Base-by-base conservation (phyloP, 2,329 filamentous ascomycete genomes). In the Colletotrichum zoysiae region DNA sequence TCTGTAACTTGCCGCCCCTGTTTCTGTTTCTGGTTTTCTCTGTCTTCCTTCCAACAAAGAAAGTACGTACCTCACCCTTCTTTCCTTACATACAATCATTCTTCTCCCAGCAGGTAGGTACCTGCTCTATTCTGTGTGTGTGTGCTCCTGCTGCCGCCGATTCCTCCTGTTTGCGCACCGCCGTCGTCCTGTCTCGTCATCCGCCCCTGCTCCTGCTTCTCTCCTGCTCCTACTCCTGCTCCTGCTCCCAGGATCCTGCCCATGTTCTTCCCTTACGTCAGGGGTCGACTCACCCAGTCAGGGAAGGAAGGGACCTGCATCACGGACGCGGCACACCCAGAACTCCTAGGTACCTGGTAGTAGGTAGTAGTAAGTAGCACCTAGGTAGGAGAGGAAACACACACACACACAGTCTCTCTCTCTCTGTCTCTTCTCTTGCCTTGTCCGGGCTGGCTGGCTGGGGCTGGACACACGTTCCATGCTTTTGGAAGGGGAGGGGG, bases 281-380 rank as follows among this genome's bases (percentile, higher is more conserved):
- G 69, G 55, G 53, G 18, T 55, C 60, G n/a, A 26, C n/a, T 56
- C 58, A 40, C 33, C 69, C 65, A 71, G 53, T 71, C 53, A 71
- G 59, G 65, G 33, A 53, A 69, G 57, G 51, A 69, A 67, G 69
- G 69, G 69, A 71, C 69, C 69, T 71, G 69, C 69, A 65, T 71
- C 69, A 65, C 69, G 51, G 65, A 38, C 56, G 33, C n/a, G 50
- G 38, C 51, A 53, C 50, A 38, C 33, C 5, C 11, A 56, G 5
- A 35, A 56, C 30, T 23, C 33, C 35, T 18, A 66, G 53, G 35
- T 3, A 30, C 30, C 30, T 30, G 30, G 30, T 30, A 30, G 30
- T 30, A 30, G 30, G 30, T 30, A 30, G 30, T 30, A 26, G 26
- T 26, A 26, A 26, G 26, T 26, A 26, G n/a, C n/a, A n/a, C n/a